Conservation (phyloP, 441 rosid genomes). For the Daphne laureola region DNA sequence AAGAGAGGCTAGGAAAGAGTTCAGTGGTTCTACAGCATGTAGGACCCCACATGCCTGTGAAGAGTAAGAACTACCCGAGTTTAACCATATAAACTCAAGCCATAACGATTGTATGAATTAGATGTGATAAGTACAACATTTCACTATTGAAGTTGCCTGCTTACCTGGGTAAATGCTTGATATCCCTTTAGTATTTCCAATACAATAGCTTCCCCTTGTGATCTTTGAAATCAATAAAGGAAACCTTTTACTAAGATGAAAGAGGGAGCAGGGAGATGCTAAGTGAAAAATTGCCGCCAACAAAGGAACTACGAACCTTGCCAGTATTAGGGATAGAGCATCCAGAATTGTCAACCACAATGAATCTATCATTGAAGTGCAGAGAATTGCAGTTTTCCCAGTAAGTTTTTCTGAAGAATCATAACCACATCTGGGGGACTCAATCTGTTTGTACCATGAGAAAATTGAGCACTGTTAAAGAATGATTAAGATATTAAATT, state of each 20-base stretch:
- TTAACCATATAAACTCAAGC: conserved; percentile 10
- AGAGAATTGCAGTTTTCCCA: conserved; percentile 75
- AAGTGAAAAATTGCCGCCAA: too few species aligned
- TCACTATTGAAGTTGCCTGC: neutral
- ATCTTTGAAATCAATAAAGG: conserved; percentile 54
- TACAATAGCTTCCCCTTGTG: conserved; percentile 98
- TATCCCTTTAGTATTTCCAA: conserved; percentile 97
- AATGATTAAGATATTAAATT: conserved; percentile 16
- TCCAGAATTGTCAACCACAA: conserved; percentile 98
- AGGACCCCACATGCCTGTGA: conserved; percentile 98
- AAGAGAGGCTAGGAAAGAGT: conserved; percentile 93
- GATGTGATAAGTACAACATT: conserved; percentile 7
- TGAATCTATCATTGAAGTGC: conserved; percentile 92
- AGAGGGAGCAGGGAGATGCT: neutral
- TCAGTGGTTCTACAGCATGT: conserved; percentile 94
- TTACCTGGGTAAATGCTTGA: conserved; percentile 99
- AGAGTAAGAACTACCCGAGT: conserved; percentile 12
- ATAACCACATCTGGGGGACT: conserved; percentile 80
- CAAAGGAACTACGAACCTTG: conserved; percentile 49
- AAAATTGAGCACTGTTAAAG: conserved; percentile 12
- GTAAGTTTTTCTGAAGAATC: conserved; percentile 49
- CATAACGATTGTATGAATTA: neutral
- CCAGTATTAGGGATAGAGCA: conserved; percentile 80
- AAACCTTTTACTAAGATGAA: conserved; percentile 2
- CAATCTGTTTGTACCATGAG: conserved; percentile 55